Conservation (phyloP, 2,329 filamentous ascomycete genomes). For the Epichloe brachyelytri region DNA sequence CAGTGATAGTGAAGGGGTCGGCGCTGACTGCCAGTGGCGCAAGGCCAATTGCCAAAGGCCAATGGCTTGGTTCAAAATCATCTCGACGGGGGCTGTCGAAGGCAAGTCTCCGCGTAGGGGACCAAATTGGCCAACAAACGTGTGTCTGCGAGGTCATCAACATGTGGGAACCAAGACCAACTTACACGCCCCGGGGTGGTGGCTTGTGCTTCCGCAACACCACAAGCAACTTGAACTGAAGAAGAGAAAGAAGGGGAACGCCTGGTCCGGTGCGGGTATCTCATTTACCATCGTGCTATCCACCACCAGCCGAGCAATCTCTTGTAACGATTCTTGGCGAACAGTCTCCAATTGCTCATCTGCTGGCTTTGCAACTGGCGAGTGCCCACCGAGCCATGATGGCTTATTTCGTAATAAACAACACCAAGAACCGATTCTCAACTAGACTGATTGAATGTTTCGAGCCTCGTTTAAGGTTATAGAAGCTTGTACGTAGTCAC, state of each 20-base stretch:
- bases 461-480: too few species aligned
- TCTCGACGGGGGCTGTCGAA: background rate
- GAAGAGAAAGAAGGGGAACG: background rate
- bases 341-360: background rate
- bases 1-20: constrained; percentile 22
- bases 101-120: background rate
- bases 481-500: too few species aligned
- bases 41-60: constrained; percentile 14
- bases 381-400: background rate
- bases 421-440: background rate
- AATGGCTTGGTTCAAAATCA: constrained; percentile 11
- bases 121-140: too few species aligned
- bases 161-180: background rate
- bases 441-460: too few species aligned
- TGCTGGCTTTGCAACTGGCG: too few species aligned
- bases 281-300: too few species aligned
- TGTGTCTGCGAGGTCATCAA: background rate
- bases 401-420: background rate
- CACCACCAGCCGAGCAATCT: too few species aligned
- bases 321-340: background rate
- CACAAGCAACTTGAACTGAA: background rate
- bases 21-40: constrained; percentile 13
- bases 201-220: background rate
- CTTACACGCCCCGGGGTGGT: background rate
- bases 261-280: background rate